Conservation (phyloP, 192 early-diverging fungal genomes). For the Backusella tuberculispora region DNA sequence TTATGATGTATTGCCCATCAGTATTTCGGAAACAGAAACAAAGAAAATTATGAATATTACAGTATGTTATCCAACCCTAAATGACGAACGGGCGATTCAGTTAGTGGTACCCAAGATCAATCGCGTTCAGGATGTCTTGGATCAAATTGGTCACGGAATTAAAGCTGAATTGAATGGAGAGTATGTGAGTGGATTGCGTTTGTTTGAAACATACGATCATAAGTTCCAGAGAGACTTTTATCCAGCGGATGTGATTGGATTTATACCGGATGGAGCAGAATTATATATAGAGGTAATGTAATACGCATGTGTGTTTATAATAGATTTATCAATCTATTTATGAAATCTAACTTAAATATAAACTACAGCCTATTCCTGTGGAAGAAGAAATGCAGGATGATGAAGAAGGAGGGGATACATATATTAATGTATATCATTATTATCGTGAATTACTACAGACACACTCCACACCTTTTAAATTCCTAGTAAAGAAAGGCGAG, state of each 20-base stretch:
- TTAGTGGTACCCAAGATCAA: conserved; percentile 67
- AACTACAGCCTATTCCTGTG: conserved; percentile 42
- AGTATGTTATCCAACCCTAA: conserved; percentile 64
- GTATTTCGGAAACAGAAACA: conserved; percentile 81
- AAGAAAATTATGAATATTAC: conserved; percentile 73
- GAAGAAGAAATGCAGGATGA: conserved; percentile 42
- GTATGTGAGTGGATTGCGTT: conserved; percentile 43
- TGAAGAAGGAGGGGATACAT: conserved; percentile 39
- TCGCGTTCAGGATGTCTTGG: neutral
- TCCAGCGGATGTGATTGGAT: conserved; percentile 50
- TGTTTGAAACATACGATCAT: conserved; percentile 58
- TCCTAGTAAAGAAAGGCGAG: conserved; percentile 72
- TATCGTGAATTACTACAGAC: conserved; percentile 64
- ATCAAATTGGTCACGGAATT: conserved; percentile 37
- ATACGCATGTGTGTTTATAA: neutral
- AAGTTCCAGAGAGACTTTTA: conserved; percentile 51
- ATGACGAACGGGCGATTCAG: conserved; percentile 63
- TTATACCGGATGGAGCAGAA: conserved; percentile 20
- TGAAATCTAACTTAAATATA: neutral
- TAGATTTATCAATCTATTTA: neutral
- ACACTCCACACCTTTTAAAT: conserved; percentile 87
- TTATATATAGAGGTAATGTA: conserved; percentile 60
- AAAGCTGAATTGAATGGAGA: conserved; percentile 39
- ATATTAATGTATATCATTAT: conserved; percentile 78
- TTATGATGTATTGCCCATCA: conserved; percentile 86